phyloP scores from a whole-genome alignment of 257 asterid genomes.

The Handroanthus guayacan region DNA sequence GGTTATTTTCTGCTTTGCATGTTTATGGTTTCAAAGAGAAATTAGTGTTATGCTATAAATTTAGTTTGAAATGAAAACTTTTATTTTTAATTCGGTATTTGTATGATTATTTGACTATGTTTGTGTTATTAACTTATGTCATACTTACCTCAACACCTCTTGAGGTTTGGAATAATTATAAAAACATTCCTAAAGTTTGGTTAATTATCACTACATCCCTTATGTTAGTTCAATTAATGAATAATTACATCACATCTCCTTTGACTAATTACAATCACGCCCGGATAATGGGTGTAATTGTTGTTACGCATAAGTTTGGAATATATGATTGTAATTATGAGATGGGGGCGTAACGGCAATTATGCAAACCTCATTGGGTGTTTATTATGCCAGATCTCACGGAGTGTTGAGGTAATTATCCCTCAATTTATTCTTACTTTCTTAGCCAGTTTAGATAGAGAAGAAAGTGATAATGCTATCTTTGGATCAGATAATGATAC shows the following conservation, averaged over 20 bases:
- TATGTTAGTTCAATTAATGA: too few species aligned
- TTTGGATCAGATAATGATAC: neutral
- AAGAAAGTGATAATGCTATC: neutral
- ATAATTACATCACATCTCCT: too few species aligned
- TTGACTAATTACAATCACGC: too few species aligned
- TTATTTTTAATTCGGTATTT: neutral
- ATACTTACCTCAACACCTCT: too few species aligned
- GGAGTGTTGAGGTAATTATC: neutral
- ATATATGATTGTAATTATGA: too few species aligned
- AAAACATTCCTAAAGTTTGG: too few species aligned
- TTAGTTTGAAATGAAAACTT: neutral
- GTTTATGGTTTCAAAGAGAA: constrained; percentile 1
- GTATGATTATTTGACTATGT: neutral
- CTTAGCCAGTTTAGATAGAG: neutral
- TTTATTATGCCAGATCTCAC: too few species aligned
- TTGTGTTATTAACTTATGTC: neutral
- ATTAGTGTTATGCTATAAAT: neutral
- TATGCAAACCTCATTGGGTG: too few species aligned
- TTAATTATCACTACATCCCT: neutral
- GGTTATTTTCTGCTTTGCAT: constrained; percentile 30
- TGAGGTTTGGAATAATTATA: too few species aligned
- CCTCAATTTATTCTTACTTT: neutral
- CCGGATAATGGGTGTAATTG: too few species aligned
- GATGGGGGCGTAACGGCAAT: too few species aligned
- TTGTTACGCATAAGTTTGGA: too few species aligned